A percentile compares a stretch with the other conserved stretches of the same genome.
Evolutionary conservation across 306 rosid species (phyloP).

Genomic region (Betula pendula): DNA sequence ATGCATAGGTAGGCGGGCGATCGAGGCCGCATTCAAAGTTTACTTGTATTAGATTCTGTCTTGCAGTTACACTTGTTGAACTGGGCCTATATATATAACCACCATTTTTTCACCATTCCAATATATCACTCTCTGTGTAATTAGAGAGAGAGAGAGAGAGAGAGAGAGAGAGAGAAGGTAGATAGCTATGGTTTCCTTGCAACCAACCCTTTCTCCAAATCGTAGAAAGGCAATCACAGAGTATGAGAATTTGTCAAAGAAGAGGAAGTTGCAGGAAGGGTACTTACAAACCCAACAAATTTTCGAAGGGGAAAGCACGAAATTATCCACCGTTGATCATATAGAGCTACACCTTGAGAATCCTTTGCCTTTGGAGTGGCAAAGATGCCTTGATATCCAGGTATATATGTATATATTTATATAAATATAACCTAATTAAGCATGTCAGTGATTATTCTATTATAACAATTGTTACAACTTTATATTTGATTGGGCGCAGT

Average conservation of each 20-base stretch:
- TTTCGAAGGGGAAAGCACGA: conserved; percentile 36
- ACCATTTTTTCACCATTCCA: conserved; percentile 34
- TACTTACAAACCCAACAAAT: conserved; percentile 29
- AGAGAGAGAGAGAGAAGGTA: neutral
- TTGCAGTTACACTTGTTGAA: conserved; percentile 29
- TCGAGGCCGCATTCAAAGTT: conserved; percentile 26
- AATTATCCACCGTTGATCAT: conserved; percentile 33
- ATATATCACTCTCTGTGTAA: conserved; percentile 2
- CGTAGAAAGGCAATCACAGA: conserved; percentile 44
- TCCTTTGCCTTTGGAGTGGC: conserved; percentile 73
- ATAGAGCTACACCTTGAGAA: conserved; percentile 59
- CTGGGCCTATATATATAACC: conserved; percentile 51
- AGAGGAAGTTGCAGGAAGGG: conserved; percentile 62
- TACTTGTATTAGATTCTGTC: conserved; percentile 30
- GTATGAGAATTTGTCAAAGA: conserved; percentile 50
- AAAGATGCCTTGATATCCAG: conserved; percentile 74
- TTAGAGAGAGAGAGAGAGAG: neutral
- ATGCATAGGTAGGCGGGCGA: conserved; percentile 45
- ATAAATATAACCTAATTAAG: neutral
- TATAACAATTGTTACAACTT: too few relatives aligned
- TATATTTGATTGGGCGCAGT: conserved; percentile 33
- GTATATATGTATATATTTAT: conserved; percentile 26
- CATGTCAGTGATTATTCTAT: neutral
- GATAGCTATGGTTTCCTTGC: conserved; percentile 67
- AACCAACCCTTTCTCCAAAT: conserved; percentile 48